Evolutionary conservation across 345 rosid genomes (phyloP).

Genomic region (Rubroshorea leprosula): DNA sequence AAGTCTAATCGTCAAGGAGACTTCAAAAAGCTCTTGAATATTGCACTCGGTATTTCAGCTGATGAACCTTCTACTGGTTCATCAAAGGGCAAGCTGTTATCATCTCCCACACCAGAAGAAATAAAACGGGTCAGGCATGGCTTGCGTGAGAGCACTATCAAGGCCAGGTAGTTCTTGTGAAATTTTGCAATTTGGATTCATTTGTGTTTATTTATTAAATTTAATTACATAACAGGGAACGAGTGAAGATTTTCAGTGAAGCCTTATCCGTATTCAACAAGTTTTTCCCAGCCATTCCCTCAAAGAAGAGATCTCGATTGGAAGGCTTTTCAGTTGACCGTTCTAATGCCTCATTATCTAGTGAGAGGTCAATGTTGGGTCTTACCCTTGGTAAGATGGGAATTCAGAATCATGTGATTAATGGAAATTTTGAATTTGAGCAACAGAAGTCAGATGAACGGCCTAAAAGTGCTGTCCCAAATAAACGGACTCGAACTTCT

Average conservation of each 20-base stretch:
- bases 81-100: conserved; percentile 51
- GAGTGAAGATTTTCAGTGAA: conserved; percentile 63
- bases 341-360: conserved; percentile 39
- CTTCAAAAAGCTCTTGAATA: conserved; percentile 57
- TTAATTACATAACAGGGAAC: conserved; percentile 58
- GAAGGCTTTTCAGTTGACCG: conserved; percentile 65
- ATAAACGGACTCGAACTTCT: conserved; percentile 91
- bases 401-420: conserved; percentile 51
- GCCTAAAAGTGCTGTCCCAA: conserved; percentile 58
- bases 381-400: conserved; percentile 66
- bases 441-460: conserved; percentile 73
- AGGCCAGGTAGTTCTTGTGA: conserved; percentile 71
- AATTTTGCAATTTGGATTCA: conserved; percentile 14
- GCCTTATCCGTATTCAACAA: conserved; percentile 78
- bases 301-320: conserved; percentile 85
- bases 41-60: conserved; percentile 66
- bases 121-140: conserved; percentile 62
- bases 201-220: conserved; percentile 27
- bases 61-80: conserved; percentile 65
- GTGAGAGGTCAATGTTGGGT: conserved; percentile 54
- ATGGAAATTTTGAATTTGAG: conserved; percentile 65
- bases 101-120: conserved; percentile 62
- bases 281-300: conserved; percentile 58
- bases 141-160: conserved; percentile 58
- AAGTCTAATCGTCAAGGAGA: conserved; percentile 71